Percentiles rank a stretch among this genome's conserved stretches.
Evolutionary conservation across 2,329 filamentous ascomycete species (phyloP).

Genomic region (Thielaviopsis euricoi): DNA sequence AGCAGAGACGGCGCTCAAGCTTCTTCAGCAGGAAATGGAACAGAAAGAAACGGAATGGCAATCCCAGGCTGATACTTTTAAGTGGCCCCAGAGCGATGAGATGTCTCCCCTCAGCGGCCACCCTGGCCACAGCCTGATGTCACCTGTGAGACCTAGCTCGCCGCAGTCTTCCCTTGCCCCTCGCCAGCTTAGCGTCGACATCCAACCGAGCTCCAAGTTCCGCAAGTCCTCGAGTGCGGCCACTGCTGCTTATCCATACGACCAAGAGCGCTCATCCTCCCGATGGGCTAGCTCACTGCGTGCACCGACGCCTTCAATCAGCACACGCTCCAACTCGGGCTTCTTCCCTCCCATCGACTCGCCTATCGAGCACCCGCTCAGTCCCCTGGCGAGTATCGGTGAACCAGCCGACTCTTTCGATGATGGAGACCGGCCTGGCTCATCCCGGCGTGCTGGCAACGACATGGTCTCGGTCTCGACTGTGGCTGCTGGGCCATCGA

Average conservation of each 20-base stretch:
- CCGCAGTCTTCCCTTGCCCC: constrained; percentile 2
- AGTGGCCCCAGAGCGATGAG: constrained; percentile 1
- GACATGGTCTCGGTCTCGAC: constrained; percentile 84
- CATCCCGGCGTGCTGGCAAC: constrained; percentile 54
- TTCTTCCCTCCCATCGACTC: constrained; percentile 1
- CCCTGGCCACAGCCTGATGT: neutral
- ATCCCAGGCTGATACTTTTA: neutral
- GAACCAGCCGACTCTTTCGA: constrained; percentile 19
- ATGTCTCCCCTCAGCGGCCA: neutral
- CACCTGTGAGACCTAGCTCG: neutral
- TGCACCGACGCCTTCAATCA: neutral
- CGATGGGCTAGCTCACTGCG: constrained; percentile 1
- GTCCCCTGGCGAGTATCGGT: neutral
- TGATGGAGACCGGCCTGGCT: constrained; percentile 37
- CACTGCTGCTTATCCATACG: neutral
- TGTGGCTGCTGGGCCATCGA: constrained; percentile 74
- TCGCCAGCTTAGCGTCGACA: constrained; percentile 3
- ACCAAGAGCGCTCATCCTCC: constrained; percentile 4
- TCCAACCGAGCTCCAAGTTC: neutral
- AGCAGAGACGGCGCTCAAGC: neutral
- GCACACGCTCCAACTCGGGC: neutral
- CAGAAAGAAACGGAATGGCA: constrained; percentile 1
- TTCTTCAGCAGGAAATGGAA: constrained; percentile 3
- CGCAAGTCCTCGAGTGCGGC: neutral
- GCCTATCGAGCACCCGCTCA: neutral